Percentiles rank a stretch among this genome's conserved stretches.
Conservation (phyloP, 2,329 filamentous ascomycete species). For the Cylindrodendrum hubeiense region DNA sequence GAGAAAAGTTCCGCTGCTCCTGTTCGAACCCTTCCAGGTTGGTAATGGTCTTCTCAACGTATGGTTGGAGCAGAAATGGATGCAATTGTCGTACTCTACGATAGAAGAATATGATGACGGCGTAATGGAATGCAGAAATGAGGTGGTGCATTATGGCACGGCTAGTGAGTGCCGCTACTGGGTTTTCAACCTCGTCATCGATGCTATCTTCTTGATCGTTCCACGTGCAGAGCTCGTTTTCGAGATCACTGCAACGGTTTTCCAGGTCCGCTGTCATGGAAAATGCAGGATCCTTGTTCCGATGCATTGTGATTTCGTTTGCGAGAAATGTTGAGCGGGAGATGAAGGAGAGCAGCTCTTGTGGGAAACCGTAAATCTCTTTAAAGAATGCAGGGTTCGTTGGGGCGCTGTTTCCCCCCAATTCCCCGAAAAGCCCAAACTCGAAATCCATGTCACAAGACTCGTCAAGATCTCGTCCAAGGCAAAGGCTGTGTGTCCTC, state of each 20-base stretch:
- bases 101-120: conserved; percentile 11
- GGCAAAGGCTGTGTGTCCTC: conserved; percentile 5
- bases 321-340: conserved; percentile 8
- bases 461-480: conserved; percentile 4
- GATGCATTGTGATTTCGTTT: conserved; percentile 1
- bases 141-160: conserved; percentile 5
- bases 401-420: not conserved
- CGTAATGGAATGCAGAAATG: conserved; percentile 1
- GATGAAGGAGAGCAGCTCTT: conserved; percentile 7
- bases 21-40: conserved; percentile 12
- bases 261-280: conserved; percentile 4
- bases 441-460: conserved; percentile 1
- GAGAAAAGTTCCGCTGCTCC: conserved; percentile 3
- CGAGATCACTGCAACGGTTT: not conserved
- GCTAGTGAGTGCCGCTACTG: not conserved
- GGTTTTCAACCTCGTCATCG: not conserved
- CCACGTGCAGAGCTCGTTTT: conserved; percentile 4
- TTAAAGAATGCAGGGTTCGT: not conserved
- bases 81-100: conserved; percentile 1
- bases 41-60: conserved; percentile 8
- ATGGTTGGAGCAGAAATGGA: conserved; percentile 3
- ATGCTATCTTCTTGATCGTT: not conserved
- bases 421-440: conserved; percentile 4
- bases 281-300: not conserved
- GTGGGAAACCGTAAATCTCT: conserved; percentile 5